Evolutionary conservation across 257 asterid species (phyloP).

Genomic region (Nicotiana sylvestris): DNA sequence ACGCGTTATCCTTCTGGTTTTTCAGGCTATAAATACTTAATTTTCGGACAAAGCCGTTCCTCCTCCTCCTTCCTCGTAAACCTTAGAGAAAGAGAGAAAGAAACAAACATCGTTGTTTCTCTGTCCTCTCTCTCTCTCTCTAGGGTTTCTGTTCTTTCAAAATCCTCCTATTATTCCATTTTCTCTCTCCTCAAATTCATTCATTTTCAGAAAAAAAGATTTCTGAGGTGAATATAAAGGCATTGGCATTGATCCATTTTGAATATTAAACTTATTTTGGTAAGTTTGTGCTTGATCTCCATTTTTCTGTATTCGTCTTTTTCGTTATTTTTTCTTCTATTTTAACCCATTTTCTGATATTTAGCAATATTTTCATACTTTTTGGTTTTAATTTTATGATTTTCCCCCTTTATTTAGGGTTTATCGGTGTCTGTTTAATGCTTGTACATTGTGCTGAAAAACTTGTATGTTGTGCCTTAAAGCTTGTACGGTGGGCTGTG

Average conservation of each 20-base stretch:
- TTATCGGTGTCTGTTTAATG: no score
- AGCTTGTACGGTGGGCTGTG: background rate
- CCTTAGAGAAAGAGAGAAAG: background rate
- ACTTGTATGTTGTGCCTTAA: background rate
- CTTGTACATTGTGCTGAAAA: background rate
- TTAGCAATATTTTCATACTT: no score
- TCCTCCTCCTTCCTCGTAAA: background rate
- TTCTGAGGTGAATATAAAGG: background rate
- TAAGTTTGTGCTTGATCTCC: background rate
- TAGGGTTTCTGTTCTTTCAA: background rate
- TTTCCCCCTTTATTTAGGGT: no score
- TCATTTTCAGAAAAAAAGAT: background rate
- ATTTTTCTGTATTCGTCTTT: background rate
- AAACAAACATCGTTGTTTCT: background rate
- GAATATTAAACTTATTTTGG: background rate
- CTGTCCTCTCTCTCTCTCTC: background rate
- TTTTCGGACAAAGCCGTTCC: background rate
- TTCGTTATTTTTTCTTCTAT: background rate
- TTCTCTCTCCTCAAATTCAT: background rate
- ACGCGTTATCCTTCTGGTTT: background rate
- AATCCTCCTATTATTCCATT: background rate
- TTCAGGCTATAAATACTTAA: background rate
- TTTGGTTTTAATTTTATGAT: no score
- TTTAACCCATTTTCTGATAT: no score
- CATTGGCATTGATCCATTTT: background rate